Percentiles rank a stretch among this genome's conserved stretches.
Conservation (phyloP, 2,329 filamentous ascomycete species). For the Aureobasidium sp. region DNA sequence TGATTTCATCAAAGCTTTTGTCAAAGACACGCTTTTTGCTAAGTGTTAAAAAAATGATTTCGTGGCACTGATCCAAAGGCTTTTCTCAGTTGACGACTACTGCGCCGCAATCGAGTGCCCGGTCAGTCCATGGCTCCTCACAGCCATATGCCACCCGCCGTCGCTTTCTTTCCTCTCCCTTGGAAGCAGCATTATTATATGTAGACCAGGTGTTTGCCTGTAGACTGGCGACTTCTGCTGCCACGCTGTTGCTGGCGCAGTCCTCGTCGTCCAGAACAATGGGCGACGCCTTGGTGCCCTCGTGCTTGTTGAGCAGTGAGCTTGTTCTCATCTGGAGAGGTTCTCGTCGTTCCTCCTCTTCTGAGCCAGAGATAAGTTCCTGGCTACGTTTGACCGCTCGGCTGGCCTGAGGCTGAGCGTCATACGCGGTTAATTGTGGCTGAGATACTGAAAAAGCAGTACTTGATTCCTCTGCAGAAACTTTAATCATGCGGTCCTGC, state of each 20-base stretch:
- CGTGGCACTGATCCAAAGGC: background rate
- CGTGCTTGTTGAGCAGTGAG: background rate
- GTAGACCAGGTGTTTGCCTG: background rate
- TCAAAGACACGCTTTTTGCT: background rate
- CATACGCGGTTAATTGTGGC: conserved; percentile 3
- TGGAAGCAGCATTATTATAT: background rate
- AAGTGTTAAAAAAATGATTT: background rate
- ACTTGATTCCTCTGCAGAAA: background rate
- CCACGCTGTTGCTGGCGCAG: conserved; percentile 4
- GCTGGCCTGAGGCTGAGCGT: conserved; percentile 16
- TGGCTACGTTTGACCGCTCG: conserved; percentile 12
- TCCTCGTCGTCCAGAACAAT: conserved; percentile 12
- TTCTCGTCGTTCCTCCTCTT: background rate
- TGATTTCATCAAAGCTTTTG: conserved; percentile 2
- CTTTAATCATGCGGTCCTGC: conserved; percentile 1
- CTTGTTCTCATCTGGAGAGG: background rate
- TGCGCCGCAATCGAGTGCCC: conserved; percentile 1
- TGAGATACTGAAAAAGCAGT: background rate
- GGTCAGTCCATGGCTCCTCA: background rate
- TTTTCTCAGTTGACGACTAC: background rate
- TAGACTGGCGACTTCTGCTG: background rate
- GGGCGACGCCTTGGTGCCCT: background rate
- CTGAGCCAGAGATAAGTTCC: background rate
- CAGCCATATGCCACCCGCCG: background rate
- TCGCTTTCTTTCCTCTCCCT: background rate